Evolutionary conservation across 768 basidiomycete species (phyloP), one percentile per base, ranked within the genome.

Genomic region (Cyclocybe cylindracea): DNA sequence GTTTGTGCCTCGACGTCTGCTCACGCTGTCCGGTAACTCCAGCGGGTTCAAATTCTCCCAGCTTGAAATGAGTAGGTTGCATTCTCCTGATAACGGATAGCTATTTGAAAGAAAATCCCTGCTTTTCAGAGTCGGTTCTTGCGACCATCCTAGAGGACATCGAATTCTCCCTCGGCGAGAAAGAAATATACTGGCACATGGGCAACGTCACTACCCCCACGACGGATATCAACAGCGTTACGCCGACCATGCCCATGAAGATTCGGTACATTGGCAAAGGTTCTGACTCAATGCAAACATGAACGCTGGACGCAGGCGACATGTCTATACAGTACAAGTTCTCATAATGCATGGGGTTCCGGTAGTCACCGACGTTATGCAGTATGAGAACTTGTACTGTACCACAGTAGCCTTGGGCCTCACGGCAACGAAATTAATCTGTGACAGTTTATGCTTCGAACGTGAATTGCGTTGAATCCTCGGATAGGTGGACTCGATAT

Each of bases 1-100:
- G 13, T 43, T 18, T 16, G 32, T 31, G 19, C 11, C 32, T 43
- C 16, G 24, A 31, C 32, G 19, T 16, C 19, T 43, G 10, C 1
- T 18, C 42, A 84, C 4, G 77, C 83, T 0, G 70, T 85, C 29
- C 69, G 4, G 5, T 24, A 24, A 24, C 24, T 24, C 24, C 42
- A 78, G 77, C 29, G 80, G 78, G 0, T 79, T 80, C 68, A 79
- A 80, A 58, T 80, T 83, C 65, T 73, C 78, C 1, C 74, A 80
- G 54, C 65, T 82, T 7, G 79, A 80, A 59, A 78, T 79, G 68
- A 80, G 79, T 80, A 56, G 24, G 74, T 48, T 24, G 24, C 24
- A 24, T 24, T 48, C 11, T 34, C n/a, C 9, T 43, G 42, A 14
- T 29, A 24, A 19, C 19, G 1, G 13, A 44, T 14, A 33, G 11